These are phyloP conservation scores for Fusarium robinianum DNA, from an alignment of 2,329 filamentous ascomycete species.

Conservation along the genomic window DNA sequence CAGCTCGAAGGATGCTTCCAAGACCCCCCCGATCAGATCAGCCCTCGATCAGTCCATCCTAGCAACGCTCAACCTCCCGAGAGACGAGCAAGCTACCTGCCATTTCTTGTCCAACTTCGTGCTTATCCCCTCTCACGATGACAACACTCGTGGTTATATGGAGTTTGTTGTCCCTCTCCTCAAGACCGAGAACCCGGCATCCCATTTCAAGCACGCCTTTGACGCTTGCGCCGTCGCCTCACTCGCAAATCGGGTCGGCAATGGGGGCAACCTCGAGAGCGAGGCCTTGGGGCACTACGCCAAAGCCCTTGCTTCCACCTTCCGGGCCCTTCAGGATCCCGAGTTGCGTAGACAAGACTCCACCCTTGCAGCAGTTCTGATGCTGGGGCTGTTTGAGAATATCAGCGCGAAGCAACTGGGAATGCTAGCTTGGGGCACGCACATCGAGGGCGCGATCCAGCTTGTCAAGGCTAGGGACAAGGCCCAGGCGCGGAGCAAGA, in stretches of 20 bases:
- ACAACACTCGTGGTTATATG: conserved; percentile 59
- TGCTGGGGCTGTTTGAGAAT: conserved; percentile 65
- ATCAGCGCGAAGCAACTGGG: conserved; percentile 60
- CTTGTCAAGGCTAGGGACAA: conserved; percentile 62
- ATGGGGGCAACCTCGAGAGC: conserved; percentile 41
- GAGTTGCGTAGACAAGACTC: conserved; percentile 56
- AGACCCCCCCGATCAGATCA: conserved; percentile 22
- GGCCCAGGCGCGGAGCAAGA: conserved; percentile 57
- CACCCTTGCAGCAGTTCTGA: conserved; percentile 62
- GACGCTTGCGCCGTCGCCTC: conserved; percentile 63
- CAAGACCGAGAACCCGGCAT: conserved; percentile 47
- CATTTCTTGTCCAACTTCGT: conserved; percentile 67
- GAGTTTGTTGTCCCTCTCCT: conserved; percentile 63
- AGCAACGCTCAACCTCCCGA: conserved; percentile 48
- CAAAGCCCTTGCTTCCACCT: conserved; percentile 57
- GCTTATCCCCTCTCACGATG: conserved; percentile 55
- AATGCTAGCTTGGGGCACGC: conserved; percentile 64
- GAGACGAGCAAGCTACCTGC: conserved; percentile 60
- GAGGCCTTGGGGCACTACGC: conserved; percentile 58
- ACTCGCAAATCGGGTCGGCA: conserved; percentile 55
- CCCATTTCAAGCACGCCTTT: conserved; percentile 61
- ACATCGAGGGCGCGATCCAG: conserved; percentile 67
- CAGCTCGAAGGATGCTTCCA: conserved; percentile 11
- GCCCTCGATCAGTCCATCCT: conserved; percentile 35
- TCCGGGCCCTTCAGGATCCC: conserved; percentile 57